Percentiles rank a stretch among this genome's conserved stretches.
Evolutionary conservation across 1,284 basidiomycete species (phyloP).

Genomic region (Pseudozyma tsukubaensis): DNA sequence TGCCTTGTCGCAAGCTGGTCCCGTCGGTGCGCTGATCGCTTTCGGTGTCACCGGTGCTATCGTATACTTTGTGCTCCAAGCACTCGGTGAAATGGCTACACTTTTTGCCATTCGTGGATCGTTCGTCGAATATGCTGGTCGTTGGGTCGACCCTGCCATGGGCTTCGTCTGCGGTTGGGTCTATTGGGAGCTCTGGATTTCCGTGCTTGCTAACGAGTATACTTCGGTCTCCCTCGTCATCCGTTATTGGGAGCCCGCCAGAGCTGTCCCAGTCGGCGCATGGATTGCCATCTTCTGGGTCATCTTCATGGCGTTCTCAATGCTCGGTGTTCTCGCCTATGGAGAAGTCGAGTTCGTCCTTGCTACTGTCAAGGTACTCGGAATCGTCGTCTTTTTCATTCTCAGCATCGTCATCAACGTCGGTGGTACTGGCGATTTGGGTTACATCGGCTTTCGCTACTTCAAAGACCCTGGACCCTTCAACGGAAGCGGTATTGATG

Average conservation of each 20-base stretch:
- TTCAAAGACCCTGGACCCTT: conserved; percentile 70
- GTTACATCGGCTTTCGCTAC: conserved; percentile 53
- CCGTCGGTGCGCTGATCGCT: conserved; percentile 49
- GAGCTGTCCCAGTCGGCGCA: conserved; percentile 22
- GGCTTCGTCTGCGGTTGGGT: conserved; percentile 74
- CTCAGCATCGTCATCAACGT: conserved; percentile 51
- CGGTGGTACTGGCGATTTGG: conserved; percentile 43
- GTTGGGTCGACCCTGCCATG: conserved; percentile 82
- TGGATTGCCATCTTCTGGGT: conserved; percentile 58
- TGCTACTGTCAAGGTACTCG: conserved; percentile 48
- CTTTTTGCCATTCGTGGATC: conserved; percentile 76
- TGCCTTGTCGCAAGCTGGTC: conserved; percentile 51
- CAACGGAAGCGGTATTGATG: conserved; percentile 46
- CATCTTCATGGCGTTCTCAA: conserved; percentile 35
- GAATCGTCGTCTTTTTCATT: conserved; percentile 49
- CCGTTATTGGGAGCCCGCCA: conserved; percentile 38
- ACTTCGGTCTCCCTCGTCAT: conserved; percentile 50
- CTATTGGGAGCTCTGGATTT: conserved; percentile 52
- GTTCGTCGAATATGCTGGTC: conserved; percentile 82
- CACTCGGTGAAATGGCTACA: conserved; percentile 55
- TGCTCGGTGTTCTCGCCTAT: conserved; percentile 47
- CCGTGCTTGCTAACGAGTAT: conserved; percentile 49
- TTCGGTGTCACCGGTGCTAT: conserved; percentile 53
- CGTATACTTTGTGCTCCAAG: conserved; percentile 51
- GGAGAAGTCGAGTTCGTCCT: conserved; percentile 63